Evolutionary conservation across 2,329 filamentous ascomycete species (phyloP).

Genomic region (Hawksworthiomyces lignivorus): DNA sequence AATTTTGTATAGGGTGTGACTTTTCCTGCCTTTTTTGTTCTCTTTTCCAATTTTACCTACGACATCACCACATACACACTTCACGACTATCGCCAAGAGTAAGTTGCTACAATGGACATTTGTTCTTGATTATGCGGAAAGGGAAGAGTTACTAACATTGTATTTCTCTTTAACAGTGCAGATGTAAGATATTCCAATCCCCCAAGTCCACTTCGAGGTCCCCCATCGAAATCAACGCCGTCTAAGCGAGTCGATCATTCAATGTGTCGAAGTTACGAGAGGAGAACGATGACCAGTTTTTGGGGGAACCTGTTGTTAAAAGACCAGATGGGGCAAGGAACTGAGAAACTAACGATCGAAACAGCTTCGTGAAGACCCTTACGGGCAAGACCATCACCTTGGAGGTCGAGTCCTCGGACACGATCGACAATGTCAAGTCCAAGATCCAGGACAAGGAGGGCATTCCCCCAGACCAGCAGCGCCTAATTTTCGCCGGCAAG

Average conservation of each 20-base stretch:
- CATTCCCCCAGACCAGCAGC: slow-evolving; percentile 96
- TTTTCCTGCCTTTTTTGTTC: slow-evolving; percentile 7
- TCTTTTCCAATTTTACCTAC: slow-evolving; percentile 1
- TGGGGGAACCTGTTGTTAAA: too few relatives aligned
- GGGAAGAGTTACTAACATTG: slow-evolving; percentile 16
- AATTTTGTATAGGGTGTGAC: slow-evolving; percentile 12
- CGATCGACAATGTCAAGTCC: slow-evolving; percentile 99
- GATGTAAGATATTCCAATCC: slow-evolving; percentile 58
- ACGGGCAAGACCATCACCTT: slow-evolving; percentile 99
- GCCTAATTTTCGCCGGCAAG: slow-evolving; percentile 98
- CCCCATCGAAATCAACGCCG: too few relatives aligned
- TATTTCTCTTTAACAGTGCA: slow-evolving; percentile 55
- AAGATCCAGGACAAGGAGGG: slow-evolving; percentile 99
- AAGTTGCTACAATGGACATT: slow-evolving; percentile 7
- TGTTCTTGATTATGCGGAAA: background rate
- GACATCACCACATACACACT: slow-evolving; percentile 10
- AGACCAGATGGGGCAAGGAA: too few relatives aligned
- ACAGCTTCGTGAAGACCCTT: slow-evolving; percentile 99
- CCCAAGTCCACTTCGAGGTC: too few relatives aligned
- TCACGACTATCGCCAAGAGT: slow-evolving; percentile 19
- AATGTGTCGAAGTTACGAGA: too few relatives aligned
- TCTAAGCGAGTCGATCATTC: too few relatives aligned
- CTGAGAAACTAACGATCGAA: slow-evolving; percentile 3
- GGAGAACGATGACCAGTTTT: too few relatives aligned
- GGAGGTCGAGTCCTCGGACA: slow-evolving; percentile 97